Percentiles rank a stretch among this genome's conserved stretches.
phyloP scores from a whole-genome alignment of 148 eudicot genomes.

The Chenopodium berlandieri region DNA sequence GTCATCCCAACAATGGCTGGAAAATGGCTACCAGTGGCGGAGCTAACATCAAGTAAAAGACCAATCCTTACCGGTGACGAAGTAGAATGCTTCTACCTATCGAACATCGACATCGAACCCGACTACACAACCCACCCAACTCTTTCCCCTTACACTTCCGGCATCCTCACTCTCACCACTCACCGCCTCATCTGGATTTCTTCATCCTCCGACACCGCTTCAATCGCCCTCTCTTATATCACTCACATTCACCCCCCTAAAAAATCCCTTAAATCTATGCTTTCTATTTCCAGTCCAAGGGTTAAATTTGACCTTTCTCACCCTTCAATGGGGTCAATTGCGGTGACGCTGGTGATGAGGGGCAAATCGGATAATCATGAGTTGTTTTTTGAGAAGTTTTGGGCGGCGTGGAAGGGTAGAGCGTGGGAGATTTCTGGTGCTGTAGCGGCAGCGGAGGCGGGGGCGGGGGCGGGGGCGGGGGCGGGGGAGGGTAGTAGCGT shows the following conservation, averaged over 20 bases:
- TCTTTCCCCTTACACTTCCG: constrained; percentile 48
- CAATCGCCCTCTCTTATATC: constrained; percentile 55
- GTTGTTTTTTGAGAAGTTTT: constrained; percentile 54
- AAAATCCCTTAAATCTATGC: constrained; percentile 70
- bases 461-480: constrained; percentile 16
- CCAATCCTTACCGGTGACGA: constrained; percentile 59
- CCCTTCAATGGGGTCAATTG: constrained; percentile 31
- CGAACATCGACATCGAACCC: constrained; percentile 60
- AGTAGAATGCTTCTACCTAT: constrained; percentile 59
- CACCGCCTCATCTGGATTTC: constrained; percentile 76
- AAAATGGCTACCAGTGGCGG: constrained; percentile 57
- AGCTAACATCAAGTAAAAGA: constrained; percentile 57
- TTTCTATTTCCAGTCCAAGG: constrained; percentile 56
- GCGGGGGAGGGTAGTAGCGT: constrained; percentile 13
- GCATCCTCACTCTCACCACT: constrained; percentile 67
- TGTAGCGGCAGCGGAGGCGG: constrained; percentile 3
- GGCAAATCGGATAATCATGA: constrained; percentile 70
- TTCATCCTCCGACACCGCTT: constrained; percentile 19
- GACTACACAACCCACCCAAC: constrained; percentile 39
- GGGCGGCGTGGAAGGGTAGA: constrained; percentile 70
- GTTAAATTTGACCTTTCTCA: constrained; percentile 34
- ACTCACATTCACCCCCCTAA: constrained; percentile 55
- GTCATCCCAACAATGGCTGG: constrained; percentile 34
- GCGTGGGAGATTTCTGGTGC: constrained; percentile 58
- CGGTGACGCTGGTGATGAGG: constrained; percentile 64